Conservation (phyloP, 2,329 filamentous ascomycete species). For the Aspergillus fijiensis region DNA sequence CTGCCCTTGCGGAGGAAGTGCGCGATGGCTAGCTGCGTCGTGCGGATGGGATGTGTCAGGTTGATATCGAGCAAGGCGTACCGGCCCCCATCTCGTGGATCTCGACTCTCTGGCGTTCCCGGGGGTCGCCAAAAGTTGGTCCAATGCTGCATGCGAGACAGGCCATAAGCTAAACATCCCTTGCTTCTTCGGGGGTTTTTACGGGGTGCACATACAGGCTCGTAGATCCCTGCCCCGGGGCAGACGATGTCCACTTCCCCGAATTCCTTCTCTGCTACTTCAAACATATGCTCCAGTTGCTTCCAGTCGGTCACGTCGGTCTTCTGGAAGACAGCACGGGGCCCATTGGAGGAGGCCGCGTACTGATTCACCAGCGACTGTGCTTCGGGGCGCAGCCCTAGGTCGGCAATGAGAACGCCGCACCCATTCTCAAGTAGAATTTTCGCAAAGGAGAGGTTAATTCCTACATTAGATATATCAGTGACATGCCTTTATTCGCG, state of each 20-base stretch:
- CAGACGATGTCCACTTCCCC: slow-evolving; percentile 49
- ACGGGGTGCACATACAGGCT: slow-evolving; percentile 35
- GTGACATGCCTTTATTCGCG: background rate
- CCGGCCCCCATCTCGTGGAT: slow-evolving; percentile 40
- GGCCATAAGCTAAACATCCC: background rate
- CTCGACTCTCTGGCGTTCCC: slow-evolving; percentile 42
- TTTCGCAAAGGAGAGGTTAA: slow-evolving; percentile 47
- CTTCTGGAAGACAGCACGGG: slow-evolving; percentile 44
- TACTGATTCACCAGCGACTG: slow-evolving; percentile 42
- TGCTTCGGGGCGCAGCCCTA: slow-evolving; percentile 47
- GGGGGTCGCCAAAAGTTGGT: slow-evolving; percentile 54
- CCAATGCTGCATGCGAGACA: slow-evolving; percentile 37
- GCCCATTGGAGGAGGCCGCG: slow-evolving; percentile 20
- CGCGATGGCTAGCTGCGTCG: slow-evolving; percentile 52
- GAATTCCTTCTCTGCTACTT: slow-evolving; percentile 50
- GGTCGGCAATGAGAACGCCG: slow-evolving; percentile 49
- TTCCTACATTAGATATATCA: slow-evolving; percentile 33
- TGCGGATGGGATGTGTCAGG: slow-evolving; percentile 53
- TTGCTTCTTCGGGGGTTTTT: background rate
- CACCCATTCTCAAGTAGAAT: slow-evolving; percentile 46
- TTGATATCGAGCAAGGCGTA: slow-evolving; percentile 53
- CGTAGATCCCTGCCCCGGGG: slow-evolving; percentile 48
- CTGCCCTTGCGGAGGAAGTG: slow-evolving; percentile 43
- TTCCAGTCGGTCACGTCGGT: slow-evolving; percentile 53
- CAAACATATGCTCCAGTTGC: slow-evolving; percentile 52